Conservation (phyloP, 1,139 yeast genomes). For the Candida tropicalis region DNA sequence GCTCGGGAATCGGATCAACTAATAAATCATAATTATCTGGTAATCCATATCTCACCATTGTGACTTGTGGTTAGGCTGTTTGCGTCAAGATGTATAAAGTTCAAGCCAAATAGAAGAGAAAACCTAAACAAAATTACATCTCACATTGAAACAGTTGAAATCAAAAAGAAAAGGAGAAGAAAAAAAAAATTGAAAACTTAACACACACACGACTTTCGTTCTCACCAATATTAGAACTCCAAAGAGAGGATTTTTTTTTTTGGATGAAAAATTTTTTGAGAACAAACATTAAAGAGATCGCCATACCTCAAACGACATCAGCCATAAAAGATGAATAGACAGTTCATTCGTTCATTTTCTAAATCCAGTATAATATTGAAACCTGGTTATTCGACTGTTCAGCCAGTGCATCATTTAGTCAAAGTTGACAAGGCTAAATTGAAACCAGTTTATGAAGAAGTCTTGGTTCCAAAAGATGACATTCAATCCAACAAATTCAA, state of each 20-base stretch:
- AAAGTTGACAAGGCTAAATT: constrained; percentile 70
- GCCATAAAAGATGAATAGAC: constrained; percentile 22
- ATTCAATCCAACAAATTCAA: constrained; percentile 74
- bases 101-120: not conserved
- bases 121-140: too few species aligned
- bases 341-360: constrained; percentile 49
- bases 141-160: too few species aligned
- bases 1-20: constrained; percentile 13
- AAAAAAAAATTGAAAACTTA: not conserved
- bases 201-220: constrained; percentile 1
- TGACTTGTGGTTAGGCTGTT: not conserved
- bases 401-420: constrained; percentile 91
- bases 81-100: too few species aligned
- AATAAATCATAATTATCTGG: constrained; percentile 28
- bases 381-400: constrained; percentile 76
- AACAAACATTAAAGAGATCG: too few species aligned
- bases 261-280: constrained; percentile 10
- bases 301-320: constrained; percentile 3
- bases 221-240: not conserved
- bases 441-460: constrained; percentile 67
- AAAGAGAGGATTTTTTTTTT: too few species aligned
- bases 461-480: constrained; percentile 68
- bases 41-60: constrained; percentile 29
- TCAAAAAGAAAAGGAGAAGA: not conserved
- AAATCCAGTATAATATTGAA: constrained; percentile 43